These are phyloP conservation scores for Clitopilus passeckerianus DNA, from an alignment of 768 basidiomycete genomes.

Conservation along the genomic window DNA sequence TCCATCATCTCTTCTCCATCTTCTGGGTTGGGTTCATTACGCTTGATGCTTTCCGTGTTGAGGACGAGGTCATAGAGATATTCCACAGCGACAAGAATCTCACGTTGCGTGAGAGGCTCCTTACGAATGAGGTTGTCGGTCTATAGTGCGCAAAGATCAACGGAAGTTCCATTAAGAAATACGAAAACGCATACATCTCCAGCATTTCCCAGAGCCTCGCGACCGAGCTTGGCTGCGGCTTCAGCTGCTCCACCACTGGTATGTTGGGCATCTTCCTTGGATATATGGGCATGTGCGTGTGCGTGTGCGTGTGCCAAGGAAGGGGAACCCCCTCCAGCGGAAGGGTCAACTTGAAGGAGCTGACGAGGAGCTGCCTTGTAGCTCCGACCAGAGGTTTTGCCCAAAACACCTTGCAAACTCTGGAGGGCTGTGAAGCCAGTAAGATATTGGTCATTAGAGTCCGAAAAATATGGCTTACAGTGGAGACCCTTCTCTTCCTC, in stretches of 20 bases:
- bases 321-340: slow-evolving; percentile 34
- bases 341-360: slow-evolving; percentile 80
- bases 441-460: not conserved
- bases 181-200: slow-evolving; percentile 36
- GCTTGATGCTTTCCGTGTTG: slow-evolving; percentile 77
- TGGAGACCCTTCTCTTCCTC: slow-evolving; percentile 81
- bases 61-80: slow-evolving; percentile 80
- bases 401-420: slow-evolving; percentile 88
- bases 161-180: not conserved
- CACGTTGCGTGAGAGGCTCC: slow-evolving; percentile 75
- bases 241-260: slow-evolving; percentile 54
- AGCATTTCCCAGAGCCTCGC: slow-evolving; percentile 62
- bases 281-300: slow-evolving; percentile 44
- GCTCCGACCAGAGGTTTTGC: slow-evolving; percentile 89
- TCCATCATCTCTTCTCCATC: slow-evolving; percentile 38
- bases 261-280: slow-evolving; percentile 39
- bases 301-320: slow-evolving; percentile 38
- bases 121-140: slow-evolving; percentile 56
- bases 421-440: slow-evolving; percentile 44
- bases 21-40: slow-evolving; percentile 70
- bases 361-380: slow-evolving; percentile 97
- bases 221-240: slow-evolving; percentile 72
- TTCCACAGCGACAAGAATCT: slow-evolving; percentile 78
- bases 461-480: slow-evolving; percentile 23
- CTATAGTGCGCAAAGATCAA: slow-evolving; percentile 24